phyloP scores from a whole-genome alignment of 2,329 filamentous ascomycete genomes.

The Hysterium pulicare region DNA sequence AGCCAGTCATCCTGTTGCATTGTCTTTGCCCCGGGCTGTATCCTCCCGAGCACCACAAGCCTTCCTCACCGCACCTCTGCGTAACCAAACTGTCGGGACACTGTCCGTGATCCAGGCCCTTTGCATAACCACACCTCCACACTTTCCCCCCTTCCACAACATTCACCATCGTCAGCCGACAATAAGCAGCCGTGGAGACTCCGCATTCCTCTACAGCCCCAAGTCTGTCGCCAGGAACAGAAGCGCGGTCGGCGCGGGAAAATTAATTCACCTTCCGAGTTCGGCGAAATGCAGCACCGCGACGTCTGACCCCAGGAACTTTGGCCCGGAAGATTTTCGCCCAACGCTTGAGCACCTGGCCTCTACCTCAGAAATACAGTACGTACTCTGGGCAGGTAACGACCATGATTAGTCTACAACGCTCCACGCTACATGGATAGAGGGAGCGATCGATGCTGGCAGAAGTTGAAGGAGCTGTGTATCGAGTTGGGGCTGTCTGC shows the following conservation, averaged over 20 bases:
- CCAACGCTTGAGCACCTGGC: no score
- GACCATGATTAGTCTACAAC: no score
- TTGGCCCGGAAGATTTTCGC: not conserved
- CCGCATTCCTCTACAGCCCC: slow-evolving; percentile 16
- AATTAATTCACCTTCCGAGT: slow-evolving; percentile 16
- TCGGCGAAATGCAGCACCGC: slow-evolving; percentile 6
- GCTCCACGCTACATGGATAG: no score
- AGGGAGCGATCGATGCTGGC: no score
- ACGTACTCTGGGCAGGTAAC: no score
- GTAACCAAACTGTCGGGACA: slow-evolving; percentile 11
- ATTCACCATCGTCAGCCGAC: slow-evolving; percentile 8
- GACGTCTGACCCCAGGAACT: not conserved
- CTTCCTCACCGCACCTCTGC: slow-evolving; percentile 10
- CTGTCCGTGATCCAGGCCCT: not conserved
- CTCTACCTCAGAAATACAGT: no score
- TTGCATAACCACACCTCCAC: not conserved
- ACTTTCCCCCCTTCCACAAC: not conserved
- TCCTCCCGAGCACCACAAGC: slow-evolving; percentile 16
- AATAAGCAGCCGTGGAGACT: slow-evolving; percentile 14
- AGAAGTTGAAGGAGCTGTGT: not conserved
- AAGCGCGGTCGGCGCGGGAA: slow-evolving; percentile 13
- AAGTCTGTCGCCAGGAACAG: slow-evolving; percentile 7
- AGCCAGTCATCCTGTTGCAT: no score
- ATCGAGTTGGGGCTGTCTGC: not conserved
- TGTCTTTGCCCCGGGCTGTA: slow-evolving; percentile 11